Evolutionary conservation across 495 filamentous ascomycete genomes (phyloP), one percentile per base, ranked within the genome.

Genomic region (Daldinia bambusicola): DNA sequence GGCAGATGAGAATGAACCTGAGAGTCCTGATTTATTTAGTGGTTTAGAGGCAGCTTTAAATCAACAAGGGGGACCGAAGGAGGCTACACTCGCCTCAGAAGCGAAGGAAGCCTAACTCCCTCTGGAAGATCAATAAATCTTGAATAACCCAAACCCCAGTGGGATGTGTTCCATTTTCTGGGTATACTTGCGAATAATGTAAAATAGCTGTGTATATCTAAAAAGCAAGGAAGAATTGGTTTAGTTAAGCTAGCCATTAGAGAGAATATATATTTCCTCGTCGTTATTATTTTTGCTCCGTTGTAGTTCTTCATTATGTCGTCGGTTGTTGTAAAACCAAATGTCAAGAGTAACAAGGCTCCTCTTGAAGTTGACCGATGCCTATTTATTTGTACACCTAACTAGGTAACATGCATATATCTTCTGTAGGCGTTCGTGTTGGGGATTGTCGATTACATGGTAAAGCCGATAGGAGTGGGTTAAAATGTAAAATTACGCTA

Each of bases 1-100:
- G 14, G 40, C 7, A 57, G 70, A 75, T 14, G 74, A 72, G 41
- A 74, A 63, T 34, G 65, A 66, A 30, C 55, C 74, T 1, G 65
- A 76, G 13, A 77, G 75, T 14, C 75, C 75, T 6, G 75, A 77
- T 50, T 22, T 77, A 16, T 76, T 77, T 18, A 77, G 75, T 22
- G 75, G 70, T 26, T 41, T 77, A 0, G 75, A 77, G 51, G 75
- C 75, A 1, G 75, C 67, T n/a, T 58, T 77, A 32, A 60, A 77
- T 55, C 73, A 72, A 62, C 73, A 74, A 58, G 65, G 61, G n/a
- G 70, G 55, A 2, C 58, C 62, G n/a, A 61, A 71, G 14, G 69
- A 66, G 32, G 40, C 59, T 41, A 51, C 72, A 0, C 40, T 31
- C 20, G 61, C 65, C 26, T 55, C 70, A 36, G 65, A 70, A 30